These are phyloP conservation scores for Phytopythium helicoides DNA, from an alignment of 352 stramenopile species.

Conservation along the genomic window DNA sequence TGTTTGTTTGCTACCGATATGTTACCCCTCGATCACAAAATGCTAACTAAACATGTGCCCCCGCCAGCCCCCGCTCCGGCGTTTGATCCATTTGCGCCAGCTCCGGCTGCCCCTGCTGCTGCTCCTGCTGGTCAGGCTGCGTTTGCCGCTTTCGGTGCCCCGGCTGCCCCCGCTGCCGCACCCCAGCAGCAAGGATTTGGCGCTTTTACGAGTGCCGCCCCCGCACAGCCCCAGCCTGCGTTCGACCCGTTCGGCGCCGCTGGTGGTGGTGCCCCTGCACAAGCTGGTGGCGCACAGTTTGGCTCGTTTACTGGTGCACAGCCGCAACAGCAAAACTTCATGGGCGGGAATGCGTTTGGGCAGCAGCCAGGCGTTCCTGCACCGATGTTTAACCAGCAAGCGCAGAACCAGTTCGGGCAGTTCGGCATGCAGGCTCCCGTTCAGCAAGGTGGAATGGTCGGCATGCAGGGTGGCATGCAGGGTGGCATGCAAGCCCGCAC, in stretches of 20 bases:
- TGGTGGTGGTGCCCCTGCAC: slow-evolving; percentile 17
- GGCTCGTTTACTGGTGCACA: slow-evolving; percentile 33
- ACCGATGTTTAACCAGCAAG: slow-evolving; percentile 49
- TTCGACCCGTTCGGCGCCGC: slow-evolving; percentile 64
- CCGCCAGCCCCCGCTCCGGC: slow-evolving; percentile 22
- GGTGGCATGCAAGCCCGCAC: slow-evolving; percentile 26
- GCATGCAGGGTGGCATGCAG: slow-evolving; percentile 23
- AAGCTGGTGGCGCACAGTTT: slow-evolving; percentile 21
- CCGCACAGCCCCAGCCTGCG: slow-evolving; percentile 29
- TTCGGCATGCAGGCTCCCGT: slow-evolving; percentile 48
- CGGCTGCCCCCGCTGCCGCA: slow-evolving; percentile 14
- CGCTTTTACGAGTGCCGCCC: slow-evolving; percentile 34
- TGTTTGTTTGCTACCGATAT: slow-evolving; percentile 5
- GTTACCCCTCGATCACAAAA: no score
- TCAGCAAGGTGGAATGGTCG: slow-evolving; percentile 29
- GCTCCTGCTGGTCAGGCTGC: slow-evolving; percentile 19
- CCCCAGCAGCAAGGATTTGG: slow-evolving; percentile 48
- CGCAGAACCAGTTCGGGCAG: slow-evolving; percentile 34
- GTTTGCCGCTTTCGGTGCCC: slow-evolving; percentile 40
- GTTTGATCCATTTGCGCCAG: slow-evolving; percentile 70
- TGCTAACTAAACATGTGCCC: no score
- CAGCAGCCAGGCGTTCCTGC: slow-evolving; percentile 31
- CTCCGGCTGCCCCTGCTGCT: slow-evolving; percentile 21
- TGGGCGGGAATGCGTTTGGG: slow-evolving; percentile 37
- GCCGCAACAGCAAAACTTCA: slow-evolving; percentile 43